Percentiles rank a stretch among this genome's conserved stretches.
phyloP scores from a whole-genome alignment of 2,329 filamentous ascomycete species.

The Tolypocladium amazonense region DNA sequence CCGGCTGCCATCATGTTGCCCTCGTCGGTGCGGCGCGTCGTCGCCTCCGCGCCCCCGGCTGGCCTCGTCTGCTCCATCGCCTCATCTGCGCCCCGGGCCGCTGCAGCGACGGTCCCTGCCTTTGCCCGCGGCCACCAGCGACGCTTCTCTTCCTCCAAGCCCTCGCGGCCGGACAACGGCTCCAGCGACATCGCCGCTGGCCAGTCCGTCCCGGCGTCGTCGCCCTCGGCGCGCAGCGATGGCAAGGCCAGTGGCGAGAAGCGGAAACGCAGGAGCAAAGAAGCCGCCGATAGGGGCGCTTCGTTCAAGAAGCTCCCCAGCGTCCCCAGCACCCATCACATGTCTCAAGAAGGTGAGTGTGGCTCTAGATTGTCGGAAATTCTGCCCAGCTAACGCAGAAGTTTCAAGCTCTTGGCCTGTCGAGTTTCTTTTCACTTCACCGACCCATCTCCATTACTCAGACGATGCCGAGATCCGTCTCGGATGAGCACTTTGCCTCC shows the following conservation, averaged over 20 bases:
- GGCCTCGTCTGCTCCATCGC: constrained; percentile 30
- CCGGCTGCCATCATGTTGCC: constrained; percentile 37
- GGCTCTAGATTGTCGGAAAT: not conserved
- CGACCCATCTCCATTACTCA: constrained; percentile 84
- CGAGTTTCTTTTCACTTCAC: constrained; percentile 92
- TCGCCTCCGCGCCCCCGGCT: constrained; percentile 34
- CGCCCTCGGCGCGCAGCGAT: constrained; percentile 27
- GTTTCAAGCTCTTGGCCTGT: constrained; percentile 66
- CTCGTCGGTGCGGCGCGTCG: constrained; percentile 44
- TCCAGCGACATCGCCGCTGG: constrained; percentile 38
- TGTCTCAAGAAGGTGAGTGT: constrained; percentile 53
- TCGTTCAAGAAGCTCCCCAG: constrained; percentile 52
- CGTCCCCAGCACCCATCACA: constrained; percentile 65
- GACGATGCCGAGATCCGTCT: constrained; percentile 63
- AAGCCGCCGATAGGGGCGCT: constrained; percentile 31
- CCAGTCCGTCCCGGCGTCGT: constrained; percentile 37
- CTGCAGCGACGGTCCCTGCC: constrained; percentile 21
- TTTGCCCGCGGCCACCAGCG: constrained; percentile 36
- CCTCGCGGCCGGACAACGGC: constrained; percentile 49
- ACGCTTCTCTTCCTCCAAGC: constrained; percentile 51
- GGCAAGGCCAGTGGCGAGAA: constrained; percentile 38
- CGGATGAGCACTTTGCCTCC: constrained; percentile 66
- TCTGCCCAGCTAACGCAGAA: not conserved
- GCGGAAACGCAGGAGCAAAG: constrained; percentile 49
- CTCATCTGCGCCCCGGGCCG: constrained; percentile 27